Percentiles rank a stretch among this genome's conserved stretches.
These are phyloP conservation scores for Nothophytophthora sp. DNA, from an alignment of 352 stramenopile genomes.

Conservation along the genomic window DNA sequence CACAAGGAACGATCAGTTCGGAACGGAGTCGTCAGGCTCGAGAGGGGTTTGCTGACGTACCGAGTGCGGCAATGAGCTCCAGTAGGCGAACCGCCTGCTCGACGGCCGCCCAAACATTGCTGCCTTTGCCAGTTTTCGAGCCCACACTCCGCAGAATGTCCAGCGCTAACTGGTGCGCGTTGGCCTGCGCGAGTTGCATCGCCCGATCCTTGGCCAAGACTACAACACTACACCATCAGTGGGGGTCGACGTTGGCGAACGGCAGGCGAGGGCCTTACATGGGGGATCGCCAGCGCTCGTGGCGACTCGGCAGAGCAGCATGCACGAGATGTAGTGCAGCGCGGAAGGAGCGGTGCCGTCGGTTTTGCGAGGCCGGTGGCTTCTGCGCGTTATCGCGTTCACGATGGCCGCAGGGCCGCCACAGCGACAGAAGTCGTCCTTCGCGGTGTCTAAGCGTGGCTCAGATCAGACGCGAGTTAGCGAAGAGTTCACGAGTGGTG, in stretches of 20 bases:
- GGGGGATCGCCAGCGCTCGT: constrained; percentile 12
- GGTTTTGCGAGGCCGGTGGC: constrained; percentile 12
- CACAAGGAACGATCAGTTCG: not conserved
- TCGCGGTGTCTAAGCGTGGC: constrained; percentile 30
- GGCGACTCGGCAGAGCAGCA: constrained; percentile 52
- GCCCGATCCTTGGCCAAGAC: constrained; percentile 27
- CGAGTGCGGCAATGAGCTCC: constrained; percentile 45
- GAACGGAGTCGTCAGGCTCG: not conserved
- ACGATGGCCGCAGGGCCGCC: constrained; percentile 26
- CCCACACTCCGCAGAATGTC: constrained; percentile 34
- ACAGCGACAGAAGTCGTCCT: constrained; percentile 43
- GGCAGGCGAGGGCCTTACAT: constrained; percentile 6
- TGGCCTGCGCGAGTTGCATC: constrained; percentile 38
- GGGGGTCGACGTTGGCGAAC: not conserved
- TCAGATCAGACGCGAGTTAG: not conserved
- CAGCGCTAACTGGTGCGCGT: constrained; percentile 50
- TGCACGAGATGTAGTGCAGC: constrained; percentile 50
- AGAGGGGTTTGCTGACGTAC: constrained; percentile 17
- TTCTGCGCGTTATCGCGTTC: constrained; percentile 20
- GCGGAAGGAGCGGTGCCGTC: constrained; percentile 15
- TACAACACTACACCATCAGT: not conserved
- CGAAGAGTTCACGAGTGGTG: too few species aligned
- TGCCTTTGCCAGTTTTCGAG: not conserved
- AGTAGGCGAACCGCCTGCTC: constrained; percentile 59
- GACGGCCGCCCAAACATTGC: constrained; percentile 19